A percentile compares a stretch with the other conserved stretches of the same genome.
Evolutionary conservation across 352 stramenopile genomes (phyloP).

Genomic region (Pythium oligandrum): DNA sequence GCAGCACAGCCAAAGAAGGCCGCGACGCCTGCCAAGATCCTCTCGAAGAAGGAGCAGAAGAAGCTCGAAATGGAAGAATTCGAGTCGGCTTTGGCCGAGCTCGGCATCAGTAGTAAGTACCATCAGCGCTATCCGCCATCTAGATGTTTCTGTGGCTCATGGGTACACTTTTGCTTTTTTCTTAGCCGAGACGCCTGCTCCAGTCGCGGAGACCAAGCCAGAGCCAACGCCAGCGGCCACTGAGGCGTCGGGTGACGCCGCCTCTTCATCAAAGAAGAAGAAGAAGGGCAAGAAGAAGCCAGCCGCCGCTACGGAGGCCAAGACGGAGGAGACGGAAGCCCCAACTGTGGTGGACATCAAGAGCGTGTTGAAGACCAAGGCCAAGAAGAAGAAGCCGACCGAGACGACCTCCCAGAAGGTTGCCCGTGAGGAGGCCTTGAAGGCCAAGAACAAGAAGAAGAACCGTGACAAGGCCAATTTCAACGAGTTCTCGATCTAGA

Average conservation of each 20-base stretch:
- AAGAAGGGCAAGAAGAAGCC: slow-evolving; percentile 35
- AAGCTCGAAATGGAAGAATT: slow-evolving; percentile 73
- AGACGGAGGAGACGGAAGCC: slow-evolving; percentile 15
- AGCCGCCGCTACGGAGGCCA: slow-evolving; percentile 21
- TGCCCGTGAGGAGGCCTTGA: slow-evolving; percentile 61
- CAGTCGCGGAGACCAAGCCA: slow-evolving; percentile 10
- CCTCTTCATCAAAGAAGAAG: slow-evolving; percentile 32
- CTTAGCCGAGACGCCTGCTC: slow-evolving; percentile 6
- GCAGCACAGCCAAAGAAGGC: slow-evolving; percentile 29
- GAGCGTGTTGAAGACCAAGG: slow-evolving; percentile 65
- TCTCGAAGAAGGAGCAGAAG: slow-evolving; percentile 85
- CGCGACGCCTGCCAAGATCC: slow-evolving; percentile 24
- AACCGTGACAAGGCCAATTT: slow-evolving; percentile 72
- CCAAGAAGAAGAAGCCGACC: slow-evolving; percentile 66
- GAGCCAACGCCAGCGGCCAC: slow-evolving; percentile 7
- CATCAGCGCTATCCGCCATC: background rate
- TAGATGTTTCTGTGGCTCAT: background rate
- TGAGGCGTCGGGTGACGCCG: slow-evolving; percentile 17
- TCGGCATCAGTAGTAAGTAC: slow-evolving; percentile 48
- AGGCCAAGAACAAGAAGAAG: slow-evolving; percentile 69
- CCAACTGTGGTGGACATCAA: slow-evolving; percentile 58
- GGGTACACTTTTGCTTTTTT: slow-evolving; percentile 6
- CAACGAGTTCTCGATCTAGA: slow-evolving; percentile 79
- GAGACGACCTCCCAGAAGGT: slow-evolving; percentile 60
- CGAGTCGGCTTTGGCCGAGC: slow-evolving; percentile 53